phyloP scores from a whole-genome alignment of 345 rosid species.

The Sisymbrium altissimum region DNA sequence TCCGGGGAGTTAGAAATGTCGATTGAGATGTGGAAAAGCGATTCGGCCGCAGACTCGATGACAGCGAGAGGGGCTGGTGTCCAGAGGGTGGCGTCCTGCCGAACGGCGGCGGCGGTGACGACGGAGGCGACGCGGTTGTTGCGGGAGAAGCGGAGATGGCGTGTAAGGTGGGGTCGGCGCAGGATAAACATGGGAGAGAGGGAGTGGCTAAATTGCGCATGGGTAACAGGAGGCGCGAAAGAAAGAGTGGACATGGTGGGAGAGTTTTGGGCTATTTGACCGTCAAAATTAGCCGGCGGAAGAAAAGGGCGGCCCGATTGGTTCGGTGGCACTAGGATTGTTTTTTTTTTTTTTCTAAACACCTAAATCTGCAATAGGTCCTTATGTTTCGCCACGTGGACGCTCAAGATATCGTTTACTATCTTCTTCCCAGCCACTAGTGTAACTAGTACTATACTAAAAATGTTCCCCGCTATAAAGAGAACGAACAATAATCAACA shows the following conservation, averaged over 20 bases:
- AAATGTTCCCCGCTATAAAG: too few relatives aligned
- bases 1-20: slow-evolving; percentile 77
- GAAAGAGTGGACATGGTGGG: slow-evolving; percentile 42
- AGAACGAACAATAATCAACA: not conserved
- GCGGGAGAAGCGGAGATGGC: slow-evolving; percentile 25
- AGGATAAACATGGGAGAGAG: slow-evolving; percentile 67
- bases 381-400: slow-evolving; percentile 41
- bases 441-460: not conserved
- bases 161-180: slow-evolving; percentile 47
- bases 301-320: slow-evolving; percentile 28
- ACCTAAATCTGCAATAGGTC: not conserved
- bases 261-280: slow-evolving; percentile 5
- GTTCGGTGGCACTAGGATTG: slow-evolving; percentile 33
- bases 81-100: slow-evolving; percentile 76
- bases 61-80: slow-evolving; percentile 61
- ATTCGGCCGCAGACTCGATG: slow-evolving; percentile 66
- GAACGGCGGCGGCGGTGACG: slow-evolving; percentile 58
- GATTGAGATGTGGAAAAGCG: slow-evolving; percentile 76
- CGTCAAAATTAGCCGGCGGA: slow-evolving; percentile 42
- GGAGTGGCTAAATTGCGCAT: slow-evolving; percentile 45
- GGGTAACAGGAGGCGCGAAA: slow-evolving; percentile 37
- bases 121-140: slow-evolving; percentile 43
- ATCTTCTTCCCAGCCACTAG: slow-evolving; percentile 15
- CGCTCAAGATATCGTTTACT: slow-evolving; percentile 16
- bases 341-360: not conserved